These are phyloP conservation scores for Lenzites betulinus DNA, from an alignment of 768 basidiomycete species.

Conservation along the genomic window DNA sequence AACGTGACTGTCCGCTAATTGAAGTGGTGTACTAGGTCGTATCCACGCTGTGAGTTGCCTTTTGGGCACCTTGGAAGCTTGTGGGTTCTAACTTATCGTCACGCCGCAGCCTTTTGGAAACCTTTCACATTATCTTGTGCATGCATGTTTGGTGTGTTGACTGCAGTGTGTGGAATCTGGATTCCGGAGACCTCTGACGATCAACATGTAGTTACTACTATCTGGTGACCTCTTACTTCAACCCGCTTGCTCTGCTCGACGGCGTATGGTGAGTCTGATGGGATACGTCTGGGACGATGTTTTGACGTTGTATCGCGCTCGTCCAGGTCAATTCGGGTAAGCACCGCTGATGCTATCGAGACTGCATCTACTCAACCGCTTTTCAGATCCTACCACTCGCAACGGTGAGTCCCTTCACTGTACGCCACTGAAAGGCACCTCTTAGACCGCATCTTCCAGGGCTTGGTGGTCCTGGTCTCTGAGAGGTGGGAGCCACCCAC, in stretches of 20 bases:
- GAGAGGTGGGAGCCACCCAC: background rate
- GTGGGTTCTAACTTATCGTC: no score
- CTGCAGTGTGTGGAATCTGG: no score
- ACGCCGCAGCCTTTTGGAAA: constrained; percentile 6
- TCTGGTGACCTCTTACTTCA: constrained; percentile 8
- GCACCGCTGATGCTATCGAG: background rate
- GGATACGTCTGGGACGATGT: no score
- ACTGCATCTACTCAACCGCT: background rate
- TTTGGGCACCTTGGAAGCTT: no score
- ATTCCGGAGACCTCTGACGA: background rate
- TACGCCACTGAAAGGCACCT: no score
- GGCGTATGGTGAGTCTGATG: constrained; percentile 1
- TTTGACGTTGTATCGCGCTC: no score
- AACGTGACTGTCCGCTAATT: no score
- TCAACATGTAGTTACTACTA: constrained; percentile 1
- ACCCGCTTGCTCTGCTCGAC: background rate
- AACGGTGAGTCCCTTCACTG: background rate
- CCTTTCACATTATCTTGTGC: constrained; percentile 4
- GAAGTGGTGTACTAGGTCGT: background rate
- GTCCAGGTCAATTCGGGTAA: constrained; percentile 3
- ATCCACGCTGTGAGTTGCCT: background rate
- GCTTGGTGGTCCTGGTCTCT: background rate
- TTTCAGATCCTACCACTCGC: background rate
- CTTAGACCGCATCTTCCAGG: background rate
- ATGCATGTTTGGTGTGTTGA: constrained; percentile 8